These are phyloP conservation scores for Geotrichum cucujoidarum DNA, from an alignment of 1,139 yeast species.

Conservation along the genomic window DNA sequence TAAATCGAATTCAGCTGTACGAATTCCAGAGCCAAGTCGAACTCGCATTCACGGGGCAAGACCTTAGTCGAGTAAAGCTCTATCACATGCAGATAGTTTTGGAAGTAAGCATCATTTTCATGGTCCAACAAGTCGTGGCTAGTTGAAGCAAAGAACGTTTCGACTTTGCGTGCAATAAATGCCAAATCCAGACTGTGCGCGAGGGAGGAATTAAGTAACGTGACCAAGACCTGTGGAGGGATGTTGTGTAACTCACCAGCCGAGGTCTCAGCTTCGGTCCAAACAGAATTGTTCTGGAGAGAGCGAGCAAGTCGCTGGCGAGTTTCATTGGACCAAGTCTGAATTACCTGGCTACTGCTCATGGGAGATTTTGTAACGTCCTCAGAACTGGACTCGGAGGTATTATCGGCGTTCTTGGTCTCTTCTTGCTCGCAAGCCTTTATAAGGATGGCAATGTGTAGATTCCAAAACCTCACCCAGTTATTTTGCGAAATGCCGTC, in stretches of 20 bases:
- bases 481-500: background rate
- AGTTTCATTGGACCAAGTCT: conserved; percentile 9
- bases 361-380: background rate
- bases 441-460: conserved; percentile 16
- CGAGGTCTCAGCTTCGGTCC: conserved; percentile 9
- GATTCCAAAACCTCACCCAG: conserved; percentile 18
- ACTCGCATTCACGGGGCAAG: conserved; percentile 6
- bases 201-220: conserved; percentile 5
- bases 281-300: conserved; percentile 4
- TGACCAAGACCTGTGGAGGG: conserved; percentile 12
- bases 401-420: background rate
- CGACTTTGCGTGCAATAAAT: conserved; percentile 6
- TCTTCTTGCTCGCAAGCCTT: conserved; percentile 15
- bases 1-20: background rate
- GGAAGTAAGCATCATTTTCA: background rate
- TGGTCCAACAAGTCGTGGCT: background rate
- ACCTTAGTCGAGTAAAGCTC: conserved; percentile 11
- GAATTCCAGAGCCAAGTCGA: conserved; percentile 9
- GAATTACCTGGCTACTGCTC: conserved; percentile 4
- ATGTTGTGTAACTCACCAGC: conserved; percentile 6
- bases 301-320: conserved; percentile 8
- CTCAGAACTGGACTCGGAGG: background rate
- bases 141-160: conserved; percentile 3
- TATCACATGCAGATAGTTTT: conserved; percentile 5
- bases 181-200: conserved; percentile 10